Evolutionary conservation across 495 filamentous ascomycete genomes (phyloP), one percentile per base, ranked within the genome.

Genomic region (Aspergillus taichungensis): DNA sequence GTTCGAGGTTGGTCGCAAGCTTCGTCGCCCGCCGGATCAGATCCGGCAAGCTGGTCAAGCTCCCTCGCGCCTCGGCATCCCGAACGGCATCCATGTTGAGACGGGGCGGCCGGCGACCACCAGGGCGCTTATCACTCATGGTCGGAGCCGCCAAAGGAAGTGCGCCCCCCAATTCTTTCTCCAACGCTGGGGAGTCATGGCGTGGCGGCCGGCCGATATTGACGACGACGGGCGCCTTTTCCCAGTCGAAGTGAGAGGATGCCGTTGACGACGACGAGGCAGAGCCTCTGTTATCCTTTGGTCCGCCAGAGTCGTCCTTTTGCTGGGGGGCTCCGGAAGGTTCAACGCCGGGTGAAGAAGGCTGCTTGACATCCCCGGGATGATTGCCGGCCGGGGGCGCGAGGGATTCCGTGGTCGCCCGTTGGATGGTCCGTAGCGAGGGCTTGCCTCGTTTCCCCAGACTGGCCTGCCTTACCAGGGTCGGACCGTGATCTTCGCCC

Each of bases 21-120:
- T 79, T 81, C 1, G 90, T 96, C 3, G 92, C 92, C 37, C 92
- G 76, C 50, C 79, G 74, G 47, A 98, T 97, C 43, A 98, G 68
- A 63, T 96, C 92, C 0, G 88, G 84, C 41, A 98, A 66, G 63
- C 88, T 95, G 5, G 92, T 95, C 51, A 94, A 67, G 56, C 88
- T 95, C 7, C 87, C 89, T 50, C 88, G 78, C 8, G 83, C 75
- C 53, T 92, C 85, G 13, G 88, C 86, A 47, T 84, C 80, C 34
- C 78, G 75, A 9, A 91, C 80, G 8, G 85, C 85, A 59, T 84
- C 80, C 33, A 95, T 78, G 55, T 97, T 79, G 27, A 95, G 63
- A 2, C 78, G 75, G 27, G 87, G 84, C 36, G 87, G 88, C 56
- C 84, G 71, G 43, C 78, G 76, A n/a, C 52, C 65, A 9, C 52